Evolutionary conservation across 2,329 filamentous ascomycete genomes (phyloP), one percentile per base, ranked within the genome.

Genomic region (Apiospora pterosperma): DNA sequence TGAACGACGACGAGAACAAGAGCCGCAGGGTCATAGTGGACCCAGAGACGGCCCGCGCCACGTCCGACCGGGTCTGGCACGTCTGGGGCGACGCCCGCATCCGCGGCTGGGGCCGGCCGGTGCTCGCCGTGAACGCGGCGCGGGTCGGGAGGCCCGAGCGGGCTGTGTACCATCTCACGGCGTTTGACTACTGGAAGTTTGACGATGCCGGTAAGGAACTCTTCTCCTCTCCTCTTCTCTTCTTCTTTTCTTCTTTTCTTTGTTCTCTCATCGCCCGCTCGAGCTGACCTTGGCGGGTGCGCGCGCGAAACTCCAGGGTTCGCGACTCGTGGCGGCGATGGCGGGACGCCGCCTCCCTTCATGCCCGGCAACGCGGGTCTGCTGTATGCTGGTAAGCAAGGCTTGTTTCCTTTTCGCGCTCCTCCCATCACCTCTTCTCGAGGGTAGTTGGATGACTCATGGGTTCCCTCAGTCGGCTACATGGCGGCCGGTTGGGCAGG

Each of bases 31-130:
- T 12, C 2, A 34, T 55, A 16, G 73, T 83, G 4, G 77, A 82
- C 31, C 48, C 75, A 0, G 73, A 73, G 0, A 72, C 78, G 0
- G 75, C 77, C 4, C 65, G 67, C 0, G 72, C 67, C 62, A 84
- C 81, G 0, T 76, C 79, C 0, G 72, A 78, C 10, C 78, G 76
- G 66, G 74, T 84, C 1, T 71, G 69, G 58, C 72, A 77, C 21
- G 69, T 76, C 0, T 83, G 81, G 81, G 73, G 78, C 8, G 77
- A 82, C 36, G 71, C 72, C 21, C 75, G 77, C 38, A 78, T 79
- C 4, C 80, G 76, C 7, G 81, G 81, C 0, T 84, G 81, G 82
- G 81, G 81, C 19, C 77, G 81, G 6, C 78, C 79, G 0, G 76
- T 82, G 63, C 63, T 83, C 23, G 81, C 81, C 0, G 83, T 84